Conservation (phyloP, 306 rosid species). For the Prunus kanzakura region DNA sequence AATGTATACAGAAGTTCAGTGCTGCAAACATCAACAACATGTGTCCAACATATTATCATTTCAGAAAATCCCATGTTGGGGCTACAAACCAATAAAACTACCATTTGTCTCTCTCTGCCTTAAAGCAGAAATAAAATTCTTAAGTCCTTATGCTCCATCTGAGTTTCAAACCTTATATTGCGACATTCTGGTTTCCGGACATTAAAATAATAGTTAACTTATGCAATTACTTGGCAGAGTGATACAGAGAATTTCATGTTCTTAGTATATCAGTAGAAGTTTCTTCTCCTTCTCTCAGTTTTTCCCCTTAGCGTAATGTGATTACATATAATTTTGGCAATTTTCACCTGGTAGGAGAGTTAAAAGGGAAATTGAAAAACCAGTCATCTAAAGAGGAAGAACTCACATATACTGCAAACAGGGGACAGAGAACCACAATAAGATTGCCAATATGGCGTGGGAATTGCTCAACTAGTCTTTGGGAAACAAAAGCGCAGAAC, state of each 20-base stretch:
- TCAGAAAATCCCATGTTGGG: neutral
- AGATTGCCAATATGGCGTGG: conserved; percentile 19
- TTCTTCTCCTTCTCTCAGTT: neutral
- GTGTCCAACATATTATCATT: neutral
- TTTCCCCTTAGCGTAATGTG: neutral
- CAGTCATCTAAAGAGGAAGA: neutral
- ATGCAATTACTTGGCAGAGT: neutral
- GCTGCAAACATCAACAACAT: neutral
- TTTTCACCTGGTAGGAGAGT: neutral
- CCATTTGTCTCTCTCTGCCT: neutral
- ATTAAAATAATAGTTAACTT: neutral
- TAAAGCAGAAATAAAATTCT: neutral
- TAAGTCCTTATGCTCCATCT: conserved; percentile 3
- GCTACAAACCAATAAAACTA: conserved; percentile 2
- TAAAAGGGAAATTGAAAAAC: neutral
- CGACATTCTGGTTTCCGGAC: neutral
- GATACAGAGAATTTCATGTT: neutral
- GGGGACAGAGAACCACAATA: conserved; percentile 15
- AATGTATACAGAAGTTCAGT: neutral
- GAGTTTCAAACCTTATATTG: neutral
- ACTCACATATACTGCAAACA: conserved; percentile 37
- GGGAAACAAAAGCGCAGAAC: conserved; percentile 32
- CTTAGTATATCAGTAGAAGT: neutral
- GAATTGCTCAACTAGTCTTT: conserved; percentile 15
- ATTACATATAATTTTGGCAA: neutral